A percentile compares a stretch with the other conserved stretches of the same genome.
Conservation (phyloP, 495 filamentous ascomycete genomes). For the Usnea hakonensis region DNA sequence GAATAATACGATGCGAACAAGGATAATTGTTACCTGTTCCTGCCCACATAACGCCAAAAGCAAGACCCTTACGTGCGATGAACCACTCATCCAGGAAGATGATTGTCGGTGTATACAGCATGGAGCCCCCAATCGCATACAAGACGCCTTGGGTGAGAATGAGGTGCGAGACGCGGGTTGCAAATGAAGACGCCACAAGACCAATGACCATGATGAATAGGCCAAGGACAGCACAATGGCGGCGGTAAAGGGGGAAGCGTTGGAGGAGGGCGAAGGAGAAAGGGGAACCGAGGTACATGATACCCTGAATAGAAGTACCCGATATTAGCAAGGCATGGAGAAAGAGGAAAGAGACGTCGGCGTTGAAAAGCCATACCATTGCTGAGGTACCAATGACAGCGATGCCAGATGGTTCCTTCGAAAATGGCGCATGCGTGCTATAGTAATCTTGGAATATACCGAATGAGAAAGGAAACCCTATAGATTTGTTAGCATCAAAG, state of each 20-base stretch:
- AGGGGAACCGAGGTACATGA: constrained; percentile 51
- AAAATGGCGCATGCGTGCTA: constrained; percentile 39
- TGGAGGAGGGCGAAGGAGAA: constrained; percentile 43
- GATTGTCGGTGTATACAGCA: constrained; percentile 45
- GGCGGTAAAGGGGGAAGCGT: constrained; percentile 38
- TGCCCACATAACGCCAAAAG: constrained; percentile 47
- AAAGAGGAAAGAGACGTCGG: background rate
- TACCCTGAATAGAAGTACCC: constrained; percentile 26
- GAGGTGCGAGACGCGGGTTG: constrained; percentile 42
- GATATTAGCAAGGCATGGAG: background rate
- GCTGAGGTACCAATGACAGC: constrained; percentile 46
- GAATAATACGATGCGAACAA: background rate
- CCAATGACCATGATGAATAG: constrained; percentile 35
- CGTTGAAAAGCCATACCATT: constrained; percentile 24
- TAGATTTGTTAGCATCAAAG: background rate
- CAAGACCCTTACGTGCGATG: constrained; percentile 42
- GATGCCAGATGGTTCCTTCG: constrained; percentile 29
- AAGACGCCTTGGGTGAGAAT: constrained; percentile 50
- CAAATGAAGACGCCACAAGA: constrained; percentile 44
- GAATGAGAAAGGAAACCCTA: constrained; percentile 58
- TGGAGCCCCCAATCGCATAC: constrained; percentile 43
- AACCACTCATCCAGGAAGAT: constrained; percentile 56
- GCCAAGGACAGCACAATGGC: constrained; percentile 36
- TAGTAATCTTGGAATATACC: constrained; percentile 57
- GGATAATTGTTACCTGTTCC: constrained; percentile 2